These are phyloP conservation scores for Xanthoconium stramineum DNA, from an alignment of 768 basidiomycete genomes.

Conservation along the genomic window DNA sequence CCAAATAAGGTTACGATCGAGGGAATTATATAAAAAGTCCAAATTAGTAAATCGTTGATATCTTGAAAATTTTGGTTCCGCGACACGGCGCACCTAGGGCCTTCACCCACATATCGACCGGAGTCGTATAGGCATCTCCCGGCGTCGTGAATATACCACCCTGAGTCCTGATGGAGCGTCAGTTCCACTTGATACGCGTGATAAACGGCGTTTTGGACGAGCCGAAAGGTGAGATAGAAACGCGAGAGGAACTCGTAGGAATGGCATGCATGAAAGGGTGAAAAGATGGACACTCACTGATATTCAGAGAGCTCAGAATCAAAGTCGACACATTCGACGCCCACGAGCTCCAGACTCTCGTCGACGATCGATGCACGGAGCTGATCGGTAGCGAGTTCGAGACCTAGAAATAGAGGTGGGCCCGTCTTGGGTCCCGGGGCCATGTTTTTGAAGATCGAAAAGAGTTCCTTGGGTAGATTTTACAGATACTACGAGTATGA, in stretches of 20 bases:
- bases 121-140: constrained; percentile 83
- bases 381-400: constrained; percentile 84
- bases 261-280: background rate
- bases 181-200: constrained; percentile 13
- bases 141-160: constrained; percentile 85
- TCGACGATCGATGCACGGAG: constrained; percentile 81
- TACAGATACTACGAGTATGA: constrained; percentile 3
- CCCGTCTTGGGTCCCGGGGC: constrained; percentile 38
- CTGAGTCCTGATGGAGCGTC: constrained; percentile 56
- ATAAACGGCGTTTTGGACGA: constrained; percentile 9
- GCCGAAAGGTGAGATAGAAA: background rate
- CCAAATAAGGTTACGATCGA: constrained; percentile 32
- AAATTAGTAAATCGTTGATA: constrained; percentile 36
- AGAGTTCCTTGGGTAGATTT: background rate
- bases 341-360: constrained; percentile 76
- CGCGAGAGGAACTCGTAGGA: background rate
- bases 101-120: constrained; percentile 90
- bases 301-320: constrained; percentile 77
- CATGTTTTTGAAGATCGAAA: constrained; percentile 20
- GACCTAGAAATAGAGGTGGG: constrained; percentile 71
- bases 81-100: constrained; percentile 56
- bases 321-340: constrained; percentile 81
- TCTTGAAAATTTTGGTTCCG: constrained; percentile 62
- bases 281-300: constrained; percentile 52
- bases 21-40: constrained; percentile 27